A percentile compares a stretch with the other conserved stretches of the same genome.
phyloP scores from a whole-genome alignment of 441 rosid species.

The Kokia cookei region DNA sequence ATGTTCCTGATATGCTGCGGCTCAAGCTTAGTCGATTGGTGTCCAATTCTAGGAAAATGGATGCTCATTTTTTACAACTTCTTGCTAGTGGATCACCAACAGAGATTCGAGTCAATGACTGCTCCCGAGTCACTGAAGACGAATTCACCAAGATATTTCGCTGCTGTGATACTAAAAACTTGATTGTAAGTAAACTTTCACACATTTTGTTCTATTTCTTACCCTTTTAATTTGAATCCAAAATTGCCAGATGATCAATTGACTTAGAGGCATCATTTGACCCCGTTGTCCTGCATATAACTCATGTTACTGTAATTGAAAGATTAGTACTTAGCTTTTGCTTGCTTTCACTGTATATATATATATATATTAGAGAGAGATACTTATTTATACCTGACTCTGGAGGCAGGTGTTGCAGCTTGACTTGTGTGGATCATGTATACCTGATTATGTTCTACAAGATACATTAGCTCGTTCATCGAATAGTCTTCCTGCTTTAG shows the following conservation, averaged over 20 bases:
- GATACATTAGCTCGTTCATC: conserved; percentile 21
- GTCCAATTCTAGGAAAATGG: conserved; percentile 18
- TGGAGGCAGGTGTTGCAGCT: conserved; percentile 37
- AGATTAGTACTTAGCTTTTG: background rate
- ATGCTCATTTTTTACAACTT: conserved; percentile 25
- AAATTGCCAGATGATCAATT: background rate
- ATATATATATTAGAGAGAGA: background rate
- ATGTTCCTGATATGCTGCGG: conserved; percentile 36
- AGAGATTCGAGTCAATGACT: conserved; percentile 26
- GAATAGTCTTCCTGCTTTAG: conserved; percentile 22
- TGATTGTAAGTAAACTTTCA: conserved; percentile 26
- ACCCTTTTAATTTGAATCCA: background rate
- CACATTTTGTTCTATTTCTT: background rate
- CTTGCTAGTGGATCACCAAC: conserved; percentile 29
- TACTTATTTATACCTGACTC: background rate
- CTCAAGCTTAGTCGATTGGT: conserved; percentile 21
- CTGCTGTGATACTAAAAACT: conserved; percentile 20
- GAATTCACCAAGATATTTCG: conserved; percentile 28
- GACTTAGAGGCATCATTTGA: background rate
- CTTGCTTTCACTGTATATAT: background rate
- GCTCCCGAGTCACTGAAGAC: conserved; percentile 19
- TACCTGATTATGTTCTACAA: conserved; percentile 22
- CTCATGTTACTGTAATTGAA: background rate
- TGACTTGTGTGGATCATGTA: conserved; percentile 32
- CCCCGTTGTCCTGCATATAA: background rate